These are phyloP conservation scores for Fusarium zealandicum DNA, from an alignment of 2,329 filamentous ascomycete genomes.

Conservation along the genomic window DNA sequence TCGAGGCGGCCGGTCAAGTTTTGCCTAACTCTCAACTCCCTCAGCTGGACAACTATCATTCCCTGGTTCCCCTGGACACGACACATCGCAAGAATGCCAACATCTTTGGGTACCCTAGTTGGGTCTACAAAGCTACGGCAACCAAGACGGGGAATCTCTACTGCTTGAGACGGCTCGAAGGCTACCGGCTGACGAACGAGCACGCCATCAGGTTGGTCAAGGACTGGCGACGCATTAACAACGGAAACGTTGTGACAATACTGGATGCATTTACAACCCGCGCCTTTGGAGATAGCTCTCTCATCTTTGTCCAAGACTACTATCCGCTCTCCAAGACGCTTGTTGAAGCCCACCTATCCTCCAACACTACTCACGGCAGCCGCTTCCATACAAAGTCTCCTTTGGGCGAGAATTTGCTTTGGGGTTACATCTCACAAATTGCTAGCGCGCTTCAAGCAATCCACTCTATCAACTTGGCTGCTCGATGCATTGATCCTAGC, in stretches of 20 bases:
- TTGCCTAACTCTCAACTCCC: conserved; percentile 80
- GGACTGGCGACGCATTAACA: conserved; percentile 86
- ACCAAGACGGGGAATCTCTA: conserved; percentile 90
- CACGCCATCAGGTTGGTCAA: conserved; percentile 86
- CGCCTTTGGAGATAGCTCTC: conserved; percentile 91
- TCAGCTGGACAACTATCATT: conserved; percentile 87
- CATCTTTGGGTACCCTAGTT: conserved; percentile 87
- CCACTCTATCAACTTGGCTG: conserved; percentile 81
- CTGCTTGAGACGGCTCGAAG: conserved; percentile 84
- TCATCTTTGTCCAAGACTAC: conserved; percentile 94
- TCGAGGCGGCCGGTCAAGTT: conserved; percentile 83
- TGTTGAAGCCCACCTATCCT: conserved; percentile 76
- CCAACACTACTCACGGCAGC: conserved; percentile 50
- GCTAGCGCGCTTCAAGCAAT: conserved; percentile 87
- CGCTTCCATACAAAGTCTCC: conserved; percentile 55
- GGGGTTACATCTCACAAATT: conserved; percentile 93
- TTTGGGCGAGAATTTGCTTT: conserved; percentile 77
- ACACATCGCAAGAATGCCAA: conserved; percentile 78
- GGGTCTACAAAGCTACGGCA: conserved; percentile 94
- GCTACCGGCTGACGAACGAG: conserved; percentile 87
- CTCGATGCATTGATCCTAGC: conserved; percentile 82
- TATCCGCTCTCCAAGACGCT: conserved; percentile 91
- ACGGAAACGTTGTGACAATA: conserved; percentile 82
- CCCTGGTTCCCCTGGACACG: conserved; percentile 86
- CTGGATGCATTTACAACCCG: conserved; percentile 94